A percentile compares a stretch with the other conserved stretches of the same genome.
These are phyloP conservation scores for Crithidia bombi DNA, from an alignment of 208 protist species.

Conservation along the genomic window DNA sequence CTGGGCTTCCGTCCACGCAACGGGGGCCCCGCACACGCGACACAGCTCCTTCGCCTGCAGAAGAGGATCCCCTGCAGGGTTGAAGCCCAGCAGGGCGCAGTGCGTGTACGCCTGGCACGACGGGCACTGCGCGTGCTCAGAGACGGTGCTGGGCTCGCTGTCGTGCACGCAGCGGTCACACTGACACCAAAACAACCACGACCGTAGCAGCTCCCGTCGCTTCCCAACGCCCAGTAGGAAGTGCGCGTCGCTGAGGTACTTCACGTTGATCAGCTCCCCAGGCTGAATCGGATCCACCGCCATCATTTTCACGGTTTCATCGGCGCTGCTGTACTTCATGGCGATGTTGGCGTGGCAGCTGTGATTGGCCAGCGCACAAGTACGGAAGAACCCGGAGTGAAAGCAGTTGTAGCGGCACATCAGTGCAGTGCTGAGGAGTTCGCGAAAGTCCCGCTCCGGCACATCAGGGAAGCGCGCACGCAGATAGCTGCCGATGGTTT, in stretches of 20 bases:
- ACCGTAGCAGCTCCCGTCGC: constrained; percentile 74
- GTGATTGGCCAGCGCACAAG: constrained; percentile 87
- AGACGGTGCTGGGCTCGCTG: constrained; percentile 38
- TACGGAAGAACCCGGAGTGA: constrained; percentile 85
- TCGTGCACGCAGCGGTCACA: constrained; percentile 71
- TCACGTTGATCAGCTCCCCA: constrained; percentile 85
- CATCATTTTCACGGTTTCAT: constrained; percentile 79
- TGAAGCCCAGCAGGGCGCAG: constrained; percentile 40
- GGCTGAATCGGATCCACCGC: constrained; percentile 64
- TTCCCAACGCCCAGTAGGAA: constrained; percentile 82
- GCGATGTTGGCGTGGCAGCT: constrained; percentile 88
- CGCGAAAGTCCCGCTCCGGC: constrained; percentile 47
- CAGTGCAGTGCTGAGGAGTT: constrained; percentile 65
- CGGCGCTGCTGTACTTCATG: constrained; percentile 77
- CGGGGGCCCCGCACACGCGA: constrained; percentile 25
- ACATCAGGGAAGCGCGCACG: constrained; percentile 50
- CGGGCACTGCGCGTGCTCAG: constrained; percentile 68
- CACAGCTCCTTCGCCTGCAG: constrained; percentile 30
- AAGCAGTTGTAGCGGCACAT: constrained; percentile 92
- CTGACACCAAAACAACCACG: constrained; percentile 87
- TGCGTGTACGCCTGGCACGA: constrained; percentile 57
- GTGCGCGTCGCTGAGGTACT: constrained; percentile 86
- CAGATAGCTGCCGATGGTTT: constrained; percentile 42
- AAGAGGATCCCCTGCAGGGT: constrained; percentile 31
- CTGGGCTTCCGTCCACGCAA: constrained; percentile 39